Conservation (phyloP, 78 protist species). For the Tieghemostelium lacteum region DNA sequence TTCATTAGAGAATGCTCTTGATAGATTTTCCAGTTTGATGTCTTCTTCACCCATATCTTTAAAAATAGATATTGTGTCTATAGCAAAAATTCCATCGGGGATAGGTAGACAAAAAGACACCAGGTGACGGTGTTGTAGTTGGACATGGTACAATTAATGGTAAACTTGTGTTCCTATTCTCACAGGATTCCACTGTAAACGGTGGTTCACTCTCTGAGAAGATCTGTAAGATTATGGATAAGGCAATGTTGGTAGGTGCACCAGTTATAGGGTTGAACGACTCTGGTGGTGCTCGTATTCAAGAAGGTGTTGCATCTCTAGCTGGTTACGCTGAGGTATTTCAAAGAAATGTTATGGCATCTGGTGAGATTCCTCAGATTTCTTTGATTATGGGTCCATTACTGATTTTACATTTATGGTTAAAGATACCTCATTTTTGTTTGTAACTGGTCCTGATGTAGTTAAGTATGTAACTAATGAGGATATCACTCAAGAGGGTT, state of each 20-base stretch:
- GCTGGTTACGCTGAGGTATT: conserved; percentile 98
- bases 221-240: conserved; percentile 99
- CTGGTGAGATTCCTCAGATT: conserved; percentile 98
- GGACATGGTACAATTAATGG: conserved; percentile 97
- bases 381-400: conserved; percentile 98
- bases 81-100: too few species aligned
- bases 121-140: conserved; percentile 98
- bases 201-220: conserved; percentile 98
- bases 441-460: conserved; percentile 99
- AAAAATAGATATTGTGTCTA: too few species aligned
- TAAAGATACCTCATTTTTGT: conserved; percentile 93
- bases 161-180: conserved; percentile 94
- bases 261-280: conserved; percentile 99
- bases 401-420: conserved; percentile 98
- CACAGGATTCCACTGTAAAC: conserved; percentile 98
- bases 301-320: conserved; percentile 98
- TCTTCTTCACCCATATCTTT: too few species aligned
- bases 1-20: too few species aligned
- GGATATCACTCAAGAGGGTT: conserved; percentile 93
- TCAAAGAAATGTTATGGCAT: conserved; percentile 94
- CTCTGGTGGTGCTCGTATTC: conserved; percentile 98
- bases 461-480: conserved; percentile 95
- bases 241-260: conserved; percentile 96
- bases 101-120: too few species aligned
- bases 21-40: too few species aligned